Percentiles rank a stretch among this genome's conserved stretches.
Evolutionary conservation across 2,329 filamentous ascomycete species (phyloP).

Genomic region (Hymenoscyphus linearis): DNA sequence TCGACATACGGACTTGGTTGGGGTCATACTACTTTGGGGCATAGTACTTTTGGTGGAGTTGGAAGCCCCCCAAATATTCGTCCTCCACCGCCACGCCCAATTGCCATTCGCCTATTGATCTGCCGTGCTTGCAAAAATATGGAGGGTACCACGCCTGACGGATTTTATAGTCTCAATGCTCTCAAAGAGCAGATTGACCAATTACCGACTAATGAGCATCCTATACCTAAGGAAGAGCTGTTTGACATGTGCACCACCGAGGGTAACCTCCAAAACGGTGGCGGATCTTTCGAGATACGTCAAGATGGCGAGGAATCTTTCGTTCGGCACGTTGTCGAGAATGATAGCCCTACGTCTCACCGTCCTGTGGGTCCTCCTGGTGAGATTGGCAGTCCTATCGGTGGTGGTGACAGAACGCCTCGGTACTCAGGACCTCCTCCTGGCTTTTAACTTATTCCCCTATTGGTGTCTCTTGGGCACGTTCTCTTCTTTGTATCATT

Average conservation of each 20-base stretch:
- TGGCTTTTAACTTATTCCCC: constrained; percentile 19
- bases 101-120: constrained; percentile 67
- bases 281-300: constrained; percentile 70
- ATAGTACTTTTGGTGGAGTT: constrained; percentile 44
- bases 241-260: constrained; percentile 82
- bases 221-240: constrained; percentile 59
- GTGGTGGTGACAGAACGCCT: constrained; percentile 33
- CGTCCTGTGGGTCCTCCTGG: constrained; percentile 53
- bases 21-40: constrained; percentile 24
- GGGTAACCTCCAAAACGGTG: constrained; percentile 79
- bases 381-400: constrained; percentile 64
- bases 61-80: constrained; percentile 36
- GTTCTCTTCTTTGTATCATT: constrained; percentile 15
- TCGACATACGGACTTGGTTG: constrained; percentile 27
- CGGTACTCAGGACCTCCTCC: constrained; percentile 27
- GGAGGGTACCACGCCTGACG: constrained; percentile 44
- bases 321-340: constrained; percentile 47
- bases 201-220: constrained; percentile 43
- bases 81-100: constrained; percentile 55
- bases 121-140: constrained; percentile 71
- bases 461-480: constrained; percentile 1
- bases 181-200: constrained; percentile 60
- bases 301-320: constrained; percentile 22
- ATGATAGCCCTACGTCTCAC: constrained; percentile 39
- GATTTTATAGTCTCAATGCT: constrained; percentile 64